These are phyloP conservation scores for Exophiala viscosa DNA, from an alignment of 2,329 filamentous ascomycete species.

Conservation along the genomic window DNA sequence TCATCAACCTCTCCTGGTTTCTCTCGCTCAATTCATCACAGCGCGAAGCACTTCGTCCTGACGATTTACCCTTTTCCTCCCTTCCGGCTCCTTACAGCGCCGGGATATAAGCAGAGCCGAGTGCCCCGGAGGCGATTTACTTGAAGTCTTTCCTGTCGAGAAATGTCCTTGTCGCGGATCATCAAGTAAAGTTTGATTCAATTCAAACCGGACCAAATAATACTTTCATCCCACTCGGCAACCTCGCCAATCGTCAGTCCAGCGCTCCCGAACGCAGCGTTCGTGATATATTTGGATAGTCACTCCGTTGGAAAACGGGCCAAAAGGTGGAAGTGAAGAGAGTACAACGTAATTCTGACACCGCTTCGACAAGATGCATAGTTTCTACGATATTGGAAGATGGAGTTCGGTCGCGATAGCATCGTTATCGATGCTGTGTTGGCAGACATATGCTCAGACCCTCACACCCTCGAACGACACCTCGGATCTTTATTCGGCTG, in stretches of 20 bases:
- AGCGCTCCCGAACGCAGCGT: background rate
- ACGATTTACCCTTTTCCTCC: background rate
- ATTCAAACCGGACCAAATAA: no score
- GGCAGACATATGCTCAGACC: constrained; percentile 16
- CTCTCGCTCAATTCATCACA: background rate
- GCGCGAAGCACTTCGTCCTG: background rate
- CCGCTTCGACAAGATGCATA: constrained; percentile 3
- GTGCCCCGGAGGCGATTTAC: no score
- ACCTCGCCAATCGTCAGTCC: no score
- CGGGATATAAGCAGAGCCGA: no score
- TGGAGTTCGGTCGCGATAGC: constrained; percentile 9
- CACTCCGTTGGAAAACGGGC: background rate
- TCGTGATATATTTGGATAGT: background rate
- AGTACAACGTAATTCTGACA: background rate
- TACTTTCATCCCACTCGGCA: no score
- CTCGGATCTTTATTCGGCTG: constrained; percentile 20
- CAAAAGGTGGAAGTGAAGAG: background rate
- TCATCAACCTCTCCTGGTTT: background rate
- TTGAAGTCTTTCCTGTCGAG: no score
- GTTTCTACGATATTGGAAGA: background rate
- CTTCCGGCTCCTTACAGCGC: no score
- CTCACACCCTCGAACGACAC: constrained; percentile 25
- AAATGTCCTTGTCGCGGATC: no score
- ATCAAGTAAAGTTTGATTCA: no score
- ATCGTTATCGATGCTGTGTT: constrained; percentile 9